A percentile compares a stretch with the other conserved stretches of the same genome.
These are phyloP conservation scores for Heterobasidion occidentale DNA, from an alignment of 1,284 basidiomycete species.

Conservation along the genomic window DNA sequence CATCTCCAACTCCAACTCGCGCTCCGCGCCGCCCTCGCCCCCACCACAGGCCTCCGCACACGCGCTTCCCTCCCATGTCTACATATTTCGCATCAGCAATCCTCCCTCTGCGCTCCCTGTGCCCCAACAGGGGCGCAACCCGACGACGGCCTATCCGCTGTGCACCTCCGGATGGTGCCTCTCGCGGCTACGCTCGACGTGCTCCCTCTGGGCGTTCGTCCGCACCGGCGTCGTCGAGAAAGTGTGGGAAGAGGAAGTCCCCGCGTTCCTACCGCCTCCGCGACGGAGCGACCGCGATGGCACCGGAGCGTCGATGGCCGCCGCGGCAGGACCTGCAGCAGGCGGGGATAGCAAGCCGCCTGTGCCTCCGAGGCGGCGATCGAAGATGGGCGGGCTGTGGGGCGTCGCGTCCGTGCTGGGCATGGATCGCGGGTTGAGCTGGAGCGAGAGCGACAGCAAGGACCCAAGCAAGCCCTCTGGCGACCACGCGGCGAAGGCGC, in stretches of 20 bases:
- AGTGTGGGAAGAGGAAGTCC: conserved; percentile 76
- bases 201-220: conserved; percentile 87
- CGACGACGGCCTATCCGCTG: conserved; percentile 49
- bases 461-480: too few species aligned
- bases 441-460: conserved; percentile 7
- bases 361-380: conserved; percentile 20
- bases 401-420: conserved; percentile 17
- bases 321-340: too few species aligned
- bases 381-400: conserved; percentile 26
- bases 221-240: conserved; percentile 75
- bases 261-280: conserved; percentile 24
- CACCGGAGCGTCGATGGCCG: neutral
- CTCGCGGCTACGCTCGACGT: conserved; percentile 74
- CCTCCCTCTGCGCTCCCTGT: conserved; percentile 14
- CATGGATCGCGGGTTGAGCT: conserved; percentile 10
- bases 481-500: conserved; percentile 7
- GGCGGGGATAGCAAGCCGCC: conserved; percentile 12
- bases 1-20: neutral
- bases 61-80: conserved; percentile 37
- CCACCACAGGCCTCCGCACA: conserved; percentile 16
- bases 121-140: neutral
- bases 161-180: conserved; percentile 77
- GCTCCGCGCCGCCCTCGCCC: conserved; percentile 12
- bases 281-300: conserved; percentile 4
- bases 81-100: conserved; percentile 47